phyloP scores from a whole-genome alignment of 2,329 filamentous ascomycete species.

The Cercospora beticola region DNA sequence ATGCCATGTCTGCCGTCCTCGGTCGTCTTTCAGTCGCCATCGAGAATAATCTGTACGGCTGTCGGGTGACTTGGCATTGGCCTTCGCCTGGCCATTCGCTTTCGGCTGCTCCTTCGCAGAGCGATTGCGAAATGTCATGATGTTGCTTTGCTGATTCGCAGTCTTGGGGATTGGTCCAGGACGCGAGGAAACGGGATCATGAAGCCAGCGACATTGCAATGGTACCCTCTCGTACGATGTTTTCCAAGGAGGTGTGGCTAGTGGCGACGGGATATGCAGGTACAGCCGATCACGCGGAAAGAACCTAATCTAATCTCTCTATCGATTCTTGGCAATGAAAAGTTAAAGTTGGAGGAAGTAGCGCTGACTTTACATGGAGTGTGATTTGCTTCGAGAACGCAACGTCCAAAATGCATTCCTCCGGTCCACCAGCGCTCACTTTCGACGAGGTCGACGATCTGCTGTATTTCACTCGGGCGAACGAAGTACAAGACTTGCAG shows the following conservation, averaged over 20 bases:
- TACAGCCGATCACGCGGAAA: constrained; percentile 5
- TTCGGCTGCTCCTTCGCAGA: constrained; percentile 5
- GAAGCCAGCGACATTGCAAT: neutral
- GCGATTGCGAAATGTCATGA: constrained; percentile 16
- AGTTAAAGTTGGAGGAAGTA: neutral
- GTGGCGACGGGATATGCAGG: constrained; percentile 7
- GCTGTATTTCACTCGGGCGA: constrained; percentile 78
- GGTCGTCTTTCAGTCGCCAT: constrained; percentile 83
- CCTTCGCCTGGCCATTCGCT: constrained; percentile 25
- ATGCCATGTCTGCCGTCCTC: constrained; percentile 88
- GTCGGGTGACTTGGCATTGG: constrained; percentile 21
- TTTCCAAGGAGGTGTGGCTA: neutral
- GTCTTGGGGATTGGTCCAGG: neutral
- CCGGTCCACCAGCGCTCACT: constrained; percentile 47
- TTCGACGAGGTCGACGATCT: constrained; percentile 89
- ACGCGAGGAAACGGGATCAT: neutral
- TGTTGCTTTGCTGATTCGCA: neutral
- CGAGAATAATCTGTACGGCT: constrained; percentile 68
- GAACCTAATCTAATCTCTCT: constrained; percentile 5
- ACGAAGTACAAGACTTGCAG: constrained; percentile 70
- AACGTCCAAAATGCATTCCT: constrained; percentile 13
- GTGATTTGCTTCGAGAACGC: neutral
- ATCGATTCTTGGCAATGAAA: neutral
- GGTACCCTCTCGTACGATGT: constrained; percentile 8
- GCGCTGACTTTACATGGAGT: neutral